Conservation (phyloP, 352 stramenopile genomes). For the Globisporangium paroecandrum region DNA sequence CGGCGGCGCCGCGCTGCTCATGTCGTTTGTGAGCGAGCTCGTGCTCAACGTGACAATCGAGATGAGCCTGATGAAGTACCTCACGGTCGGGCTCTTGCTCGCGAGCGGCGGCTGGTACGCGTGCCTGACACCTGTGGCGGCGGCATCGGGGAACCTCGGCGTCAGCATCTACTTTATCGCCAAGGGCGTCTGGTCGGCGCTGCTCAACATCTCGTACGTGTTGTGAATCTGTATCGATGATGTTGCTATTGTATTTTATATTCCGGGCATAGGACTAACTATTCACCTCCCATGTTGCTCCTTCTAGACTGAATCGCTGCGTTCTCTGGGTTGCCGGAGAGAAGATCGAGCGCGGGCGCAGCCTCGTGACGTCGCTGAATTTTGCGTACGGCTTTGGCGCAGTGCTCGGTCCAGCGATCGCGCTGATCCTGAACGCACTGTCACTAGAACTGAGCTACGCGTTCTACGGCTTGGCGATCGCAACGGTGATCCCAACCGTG, state of each 20-base stretch:
- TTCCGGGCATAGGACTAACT: no score
- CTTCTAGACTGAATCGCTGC: slow-evolving; percentile 45
- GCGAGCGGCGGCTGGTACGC: slow-evolving; percentile 65
- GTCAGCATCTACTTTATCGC: slow-evolving; percentile 71
- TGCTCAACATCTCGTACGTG: slow-evolving; percentile 74
- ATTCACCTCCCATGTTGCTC: no score
- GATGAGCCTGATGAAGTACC: slow-evolving; percentile 68
- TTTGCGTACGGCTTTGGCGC: slow-evolving; percentile 62
- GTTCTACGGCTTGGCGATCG: slow-evolving; percentile 52
- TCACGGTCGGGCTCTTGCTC: slow-evolving; percentile 55
- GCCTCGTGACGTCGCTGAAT: slow-evolving; percentile 74
- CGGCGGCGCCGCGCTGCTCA: slow-evolving; percentile 62
- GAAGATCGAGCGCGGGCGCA: slow-evolving; percentile 62
- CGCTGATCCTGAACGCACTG: slow-evolving; percentile 46
- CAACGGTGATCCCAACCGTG: slow-evolving; percentile 36
- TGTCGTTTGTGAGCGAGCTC: slow-evolving; percentile 80
- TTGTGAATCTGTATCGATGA: background rate
- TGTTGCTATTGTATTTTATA: background rate
- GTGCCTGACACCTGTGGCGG: slow-evolving; percentile 55
- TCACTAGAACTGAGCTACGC: slow-evolving; percentile 49
- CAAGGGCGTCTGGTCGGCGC: slow-evolving; percentile 68
- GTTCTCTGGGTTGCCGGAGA: slow-evolving; percentile 66
- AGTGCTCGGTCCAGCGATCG: slow-evolving; percentile 48
- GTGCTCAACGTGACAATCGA: slow-evolving; percentile 65
- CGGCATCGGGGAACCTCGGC: slow-evolving; percentile 54